Base-by-base conservation (phyloP, 495 filamentous ascomycete genomes). In the Talaromyces adpressus region DNA sequence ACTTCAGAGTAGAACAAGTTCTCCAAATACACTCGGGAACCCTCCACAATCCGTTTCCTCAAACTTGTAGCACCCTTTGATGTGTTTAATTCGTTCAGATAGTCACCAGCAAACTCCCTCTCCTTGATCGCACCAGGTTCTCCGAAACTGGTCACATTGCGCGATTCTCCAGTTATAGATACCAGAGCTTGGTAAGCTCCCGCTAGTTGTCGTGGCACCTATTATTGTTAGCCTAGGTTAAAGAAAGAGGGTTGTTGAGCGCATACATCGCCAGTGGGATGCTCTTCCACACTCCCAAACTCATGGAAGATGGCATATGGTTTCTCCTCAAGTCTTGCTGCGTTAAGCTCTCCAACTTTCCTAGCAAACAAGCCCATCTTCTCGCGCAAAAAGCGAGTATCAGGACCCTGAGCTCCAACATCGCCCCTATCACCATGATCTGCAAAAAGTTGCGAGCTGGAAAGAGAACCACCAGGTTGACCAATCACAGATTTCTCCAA, bases 401-500 rank as follows among this genome's bases (percentile, higher is more conserved):
- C 88, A 16, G 85, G 79, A 14, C 82, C 80, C 16, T 76, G 67
- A 54, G 77, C 68, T 23, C 73, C 67, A 12, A 72, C 70, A 12
- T 75, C 74, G 45, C 64, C 79, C 29, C 82, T 80, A 53, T 90
- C 84, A 34, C 83, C 80, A 0, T 87, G 79, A 68, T 93, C 90
- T 8, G 86, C 82, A 69, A 93, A 93, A 68, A 84, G 69, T 58
- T 84, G 81, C 63, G 63, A 79, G 65, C 71, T 81, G 58, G 72
- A 70, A 60, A 68, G 79, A 73, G 89, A 83, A 64, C 79, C 79
- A 41, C 80, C 85, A 16, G 90, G 88, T 45, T 85, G 84, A 20
- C 93, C 93, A 71, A 97, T 91, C 29, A 96, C 89, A 14, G 92
- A 95, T 66, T 86, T 89, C 62, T 90, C 85, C 68, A 91, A 69